Evolutionary conservation across 345 rosid species (phyloP), one percentile per base, ranked within the genome.

Genomic region (Eucalyptus lansdowneana): DNA sequence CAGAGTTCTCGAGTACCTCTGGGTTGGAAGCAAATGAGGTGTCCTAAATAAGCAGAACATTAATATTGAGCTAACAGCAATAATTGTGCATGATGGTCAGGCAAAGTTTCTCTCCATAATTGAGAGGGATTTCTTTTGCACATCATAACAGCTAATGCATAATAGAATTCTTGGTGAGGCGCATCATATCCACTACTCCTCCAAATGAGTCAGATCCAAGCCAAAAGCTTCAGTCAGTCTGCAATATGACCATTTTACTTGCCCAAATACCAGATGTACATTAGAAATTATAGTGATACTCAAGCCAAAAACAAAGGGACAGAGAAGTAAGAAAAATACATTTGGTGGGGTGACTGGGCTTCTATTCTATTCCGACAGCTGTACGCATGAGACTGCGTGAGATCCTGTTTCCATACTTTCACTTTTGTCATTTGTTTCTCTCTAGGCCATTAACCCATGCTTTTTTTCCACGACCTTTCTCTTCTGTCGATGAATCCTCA

Each of bases 341-440:
- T 62, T 56, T 89, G 90, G 88, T 76, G 88, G 87, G 54, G 80
- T 86, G 83, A 2, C 37, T 47, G 80, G 54, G 47, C 91, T 94
- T 92, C 89, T 72, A 90, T 92, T 91, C 94, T 76, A 40, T 76
- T 76, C 85, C 92, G 92, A 93, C 94, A 92, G 54, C 91, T 40
- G 13, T 6, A 6, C 24, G 85, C 85, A 76, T 40, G 85, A 40
- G 85, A 76, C 85, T 6, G 8, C 13, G 47, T 21, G 47, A 40
- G 47, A 76, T 76, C 24, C 85, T 40, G 85, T 87, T 87, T 87
- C 89, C 65, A 89, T 91, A 88, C 89, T 93, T 37, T 47, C 22
- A 58, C 88, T 89, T 90, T 90, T 92, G 87, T 67, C 69, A 83
- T 37, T n/a, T 51, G 76, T 85, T 87, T 50, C 45, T 91, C 88